Conservation (phyloP, 768 basidiomycete species). For the Arthromyces matolae region DNA sequence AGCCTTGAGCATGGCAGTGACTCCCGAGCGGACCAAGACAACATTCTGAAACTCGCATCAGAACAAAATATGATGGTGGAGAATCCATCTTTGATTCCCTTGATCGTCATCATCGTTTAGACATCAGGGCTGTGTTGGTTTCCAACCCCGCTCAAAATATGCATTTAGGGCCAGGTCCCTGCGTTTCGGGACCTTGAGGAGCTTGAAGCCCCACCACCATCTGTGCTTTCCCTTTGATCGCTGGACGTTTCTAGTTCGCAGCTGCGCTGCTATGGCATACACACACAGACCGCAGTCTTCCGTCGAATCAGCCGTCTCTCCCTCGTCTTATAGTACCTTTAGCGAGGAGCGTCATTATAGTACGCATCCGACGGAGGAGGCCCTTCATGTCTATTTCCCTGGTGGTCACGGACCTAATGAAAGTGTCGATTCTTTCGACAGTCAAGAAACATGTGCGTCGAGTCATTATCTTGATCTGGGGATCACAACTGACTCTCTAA, state of each 20-base stretch:
- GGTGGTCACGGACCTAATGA: constrained; percentile 19
- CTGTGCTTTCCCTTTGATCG: constrained; percentile 15
- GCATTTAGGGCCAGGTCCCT: constrained; percentile 12
- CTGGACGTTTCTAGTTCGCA: constrained; percentile 25
- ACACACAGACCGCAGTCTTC: constrained; percentile 23
- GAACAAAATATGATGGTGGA: constrained; percentile 9
- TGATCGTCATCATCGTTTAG: constrained; percentile 17
- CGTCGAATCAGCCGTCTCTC: constrained; percentile 25
- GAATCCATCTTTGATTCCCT: constrained; percentile 9
- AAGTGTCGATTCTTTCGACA: constrained; percentile 19
- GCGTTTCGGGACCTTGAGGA: constrained; percentile 17
- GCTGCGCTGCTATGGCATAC: constrained; percentile 22
- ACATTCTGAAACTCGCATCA: neutral
- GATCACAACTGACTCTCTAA: neutral
- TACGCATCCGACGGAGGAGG: constrained; percentile 15
- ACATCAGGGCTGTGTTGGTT: constrained; percentile 19
- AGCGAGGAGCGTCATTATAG: constrained; percentile 12
- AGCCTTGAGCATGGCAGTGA: too few relatives aligned
- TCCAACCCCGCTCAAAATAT: constrained; percentile 17
- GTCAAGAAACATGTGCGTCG: constrained; percentile 16
- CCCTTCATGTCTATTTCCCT: constrained; percentile 20
- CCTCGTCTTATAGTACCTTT: constrained; percentile 13
- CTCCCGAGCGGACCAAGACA: too few relatives aligned
- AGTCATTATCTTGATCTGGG: neutral
- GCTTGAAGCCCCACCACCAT: constrained; percentile 22